Percentiles rank a stretch among this genome's conserved stretches.
phyloP scores from a whole-genome alignment of 2,329 filamentous ascomycete species.

The Colletotrichum tamarilloi region DNA sequence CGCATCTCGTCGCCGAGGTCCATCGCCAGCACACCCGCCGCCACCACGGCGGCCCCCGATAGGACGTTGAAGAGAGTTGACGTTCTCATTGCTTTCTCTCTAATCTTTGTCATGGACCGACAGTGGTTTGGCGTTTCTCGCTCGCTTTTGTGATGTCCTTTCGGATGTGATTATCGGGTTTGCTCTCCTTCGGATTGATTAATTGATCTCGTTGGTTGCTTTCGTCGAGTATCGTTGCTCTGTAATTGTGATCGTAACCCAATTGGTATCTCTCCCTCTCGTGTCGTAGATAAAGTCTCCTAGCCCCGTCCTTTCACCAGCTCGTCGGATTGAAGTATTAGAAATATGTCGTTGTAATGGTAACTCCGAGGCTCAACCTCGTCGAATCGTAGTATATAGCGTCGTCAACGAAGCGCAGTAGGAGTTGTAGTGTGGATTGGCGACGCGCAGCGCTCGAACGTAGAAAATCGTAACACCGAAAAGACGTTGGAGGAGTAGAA shows the following conservation, averaged over 20 bases:
- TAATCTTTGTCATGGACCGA: not conserved
- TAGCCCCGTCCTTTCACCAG: not conserved
- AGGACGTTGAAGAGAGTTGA: not conserved
- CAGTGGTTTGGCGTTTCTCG: not conserved
- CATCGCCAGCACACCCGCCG: slow-evolving; percentile 32
- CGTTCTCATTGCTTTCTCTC: slow-evolving; percentile 1
- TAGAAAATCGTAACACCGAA: not conserved
- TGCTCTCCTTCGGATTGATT: not conserved
- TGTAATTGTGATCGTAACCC: not conserved
- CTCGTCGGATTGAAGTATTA: not conserved
- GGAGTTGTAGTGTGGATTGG: not conserved
- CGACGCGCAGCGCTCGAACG: slow-evolving; percentile 3
- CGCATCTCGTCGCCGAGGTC: slow-evolving; percentile 45
- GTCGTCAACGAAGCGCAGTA: slow-evolving; percentile 3
- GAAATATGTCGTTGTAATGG: not conserved
- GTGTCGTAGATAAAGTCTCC: not conserved
- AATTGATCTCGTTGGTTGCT: not conserved
- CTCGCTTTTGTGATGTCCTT: no score
- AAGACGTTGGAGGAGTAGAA: not conserved
- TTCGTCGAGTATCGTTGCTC: not conserved
- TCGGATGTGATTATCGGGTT: not conserved
- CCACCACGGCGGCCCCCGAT: slow-evolving; percentile 5
- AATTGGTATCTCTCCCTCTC: not conserved
- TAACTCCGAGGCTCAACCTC: slow-evolving; percentile 20
- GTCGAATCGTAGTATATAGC: slow-evolving; percentile 1